A percentile compares a stretch with the other conserved stretches of the same genome.
phyloP scores from a whole-genome alignment of 192 early-diverging fungal species.

The Piromyces finnis region DNA sequence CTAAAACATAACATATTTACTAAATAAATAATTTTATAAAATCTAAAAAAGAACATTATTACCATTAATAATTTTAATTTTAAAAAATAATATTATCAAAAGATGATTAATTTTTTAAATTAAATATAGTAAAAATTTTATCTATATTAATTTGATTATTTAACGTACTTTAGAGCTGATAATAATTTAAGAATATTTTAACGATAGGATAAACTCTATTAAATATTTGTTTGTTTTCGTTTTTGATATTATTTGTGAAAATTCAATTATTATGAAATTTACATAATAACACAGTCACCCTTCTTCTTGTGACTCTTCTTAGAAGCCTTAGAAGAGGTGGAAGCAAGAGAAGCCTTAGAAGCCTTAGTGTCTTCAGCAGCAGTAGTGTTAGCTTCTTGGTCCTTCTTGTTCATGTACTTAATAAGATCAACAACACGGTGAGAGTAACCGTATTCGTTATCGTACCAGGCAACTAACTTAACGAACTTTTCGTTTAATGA shows the following conservation, averaged over 20 bases:
- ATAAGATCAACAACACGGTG: constrained; percentile 45
- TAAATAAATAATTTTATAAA: too few species aligned
- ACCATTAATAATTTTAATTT: too few species aligned
- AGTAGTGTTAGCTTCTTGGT: neutral
- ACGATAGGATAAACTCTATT: neutral
- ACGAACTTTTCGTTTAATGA: constrained; percentile 83
- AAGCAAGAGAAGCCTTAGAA: neutral
- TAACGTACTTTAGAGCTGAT: too few species aligned
- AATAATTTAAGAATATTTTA: too few species aligned
- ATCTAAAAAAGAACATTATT: too few species aligned
- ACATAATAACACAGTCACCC: neutral
- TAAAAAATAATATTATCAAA: too few species aligned
- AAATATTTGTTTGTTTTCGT: neutral
- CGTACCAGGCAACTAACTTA: constrained; percentile 77
- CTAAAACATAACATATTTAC: too few species aligned
- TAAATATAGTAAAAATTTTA: too few species aligned
- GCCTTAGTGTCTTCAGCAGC: neutral
- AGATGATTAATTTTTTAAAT: too few species aligned
- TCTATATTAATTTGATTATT: too few species aligned
- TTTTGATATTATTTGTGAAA: neutral
- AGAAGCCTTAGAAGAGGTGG: neutral
- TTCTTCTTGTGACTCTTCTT: neutral
- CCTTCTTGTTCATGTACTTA: neutral
- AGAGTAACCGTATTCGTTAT: constrained; percentile 79
- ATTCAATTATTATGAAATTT: neutral